Evolutionary conservation across 2,329 filamentous ascomycete genomes (phyloP), one percentile per base, ranked within the genome.

Genomic region (Fusarium sterilihyphosum): DNA sequence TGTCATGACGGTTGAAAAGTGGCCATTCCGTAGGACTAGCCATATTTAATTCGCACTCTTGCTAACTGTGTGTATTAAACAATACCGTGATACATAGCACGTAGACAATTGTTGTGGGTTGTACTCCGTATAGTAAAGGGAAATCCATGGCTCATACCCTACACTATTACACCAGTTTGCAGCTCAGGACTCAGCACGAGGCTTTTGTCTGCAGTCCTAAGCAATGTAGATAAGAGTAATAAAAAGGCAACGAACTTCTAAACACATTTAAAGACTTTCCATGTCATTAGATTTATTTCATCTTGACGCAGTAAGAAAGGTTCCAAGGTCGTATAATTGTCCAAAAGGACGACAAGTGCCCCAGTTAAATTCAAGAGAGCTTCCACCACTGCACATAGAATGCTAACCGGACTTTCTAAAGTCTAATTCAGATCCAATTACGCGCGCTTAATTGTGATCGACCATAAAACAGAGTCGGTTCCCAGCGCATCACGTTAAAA

Each of bases 311-410:
- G 8, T 14, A 9, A n/a, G 14, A 49, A 4, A 1, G 17, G 3
- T 20, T 17, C 1, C 35, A 1, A 35, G 14, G 35, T 17, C 2
- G 14, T 8, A 17, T 16, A 3, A 35, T n/a, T n/a, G n/a, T n/a
- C n/a, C n/a, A n/a, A n/a, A n/a, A n/a, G n/a, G n/a, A n/a, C n/a
- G n/a, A 4, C 5, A 31, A 5, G 1, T 17, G 4, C 3, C 26
- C 7, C 0, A n/a, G 4, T 18, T 4, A 4, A n/a, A 8, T 9
- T 33, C 2, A 22, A 6, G 1, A 6, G 7, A 16, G 46, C 9
- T 7, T 14, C 44, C 20, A 18, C 20, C 11, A 50, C 10, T 22
- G 10, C 3, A 18, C 0, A 3, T 3, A 44, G 18, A 44, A 26
- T 26, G 5, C 8, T 33, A 5, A 12, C 14, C 11, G 10, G 20